These are phyloP conservation scores for Microsporum ferrugineum DNA, from an alignment of 2,329 filamentous ascomycete genomes.

Conservation along the genomic window DNA sequence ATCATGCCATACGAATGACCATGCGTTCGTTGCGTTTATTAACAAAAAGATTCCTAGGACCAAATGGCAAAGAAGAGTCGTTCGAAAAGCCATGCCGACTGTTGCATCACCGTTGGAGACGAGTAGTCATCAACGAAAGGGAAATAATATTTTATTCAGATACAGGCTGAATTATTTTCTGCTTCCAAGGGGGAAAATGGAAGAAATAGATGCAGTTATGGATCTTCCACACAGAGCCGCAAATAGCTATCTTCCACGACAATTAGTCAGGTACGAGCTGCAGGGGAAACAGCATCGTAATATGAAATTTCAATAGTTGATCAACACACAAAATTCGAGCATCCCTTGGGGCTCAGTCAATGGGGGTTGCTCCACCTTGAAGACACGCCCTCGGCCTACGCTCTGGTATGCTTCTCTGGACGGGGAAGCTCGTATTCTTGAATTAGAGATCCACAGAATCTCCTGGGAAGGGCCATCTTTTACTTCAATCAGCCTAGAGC, in stretches of 20 bases:
- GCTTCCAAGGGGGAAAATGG: not conserved
- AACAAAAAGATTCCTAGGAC: not conserved
- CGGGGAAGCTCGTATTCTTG: not conserved
- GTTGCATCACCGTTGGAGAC: not conserved
- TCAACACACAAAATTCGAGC: not conserved
- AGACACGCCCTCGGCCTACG: not conserved
- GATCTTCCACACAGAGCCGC: not conserved
- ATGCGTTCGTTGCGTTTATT: not conserved
- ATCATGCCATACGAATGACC: constrained; percentile 8
- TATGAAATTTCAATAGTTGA: not conserved
- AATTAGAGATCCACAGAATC: not conserved
- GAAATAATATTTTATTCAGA: not conserved
- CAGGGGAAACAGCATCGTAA: constrained; percentile 1
- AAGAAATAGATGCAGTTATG: not conserved
- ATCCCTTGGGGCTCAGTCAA: not conserved
- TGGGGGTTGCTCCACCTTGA: not conserved
- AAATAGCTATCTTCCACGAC: not conserved
- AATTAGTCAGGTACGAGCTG: not conserved
- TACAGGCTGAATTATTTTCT: not conserved
- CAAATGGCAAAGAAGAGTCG: not conserved
- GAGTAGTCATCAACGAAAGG: not conserved
- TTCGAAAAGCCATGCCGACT: not conserved
- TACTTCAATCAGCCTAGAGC: not conserved
- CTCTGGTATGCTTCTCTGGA: not conserved
- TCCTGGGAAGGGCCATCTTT: not conserved